phyloP scores from a whole-genome alignment of 768 basidiomycete species.

The Leccinellum luteum region DNA sequence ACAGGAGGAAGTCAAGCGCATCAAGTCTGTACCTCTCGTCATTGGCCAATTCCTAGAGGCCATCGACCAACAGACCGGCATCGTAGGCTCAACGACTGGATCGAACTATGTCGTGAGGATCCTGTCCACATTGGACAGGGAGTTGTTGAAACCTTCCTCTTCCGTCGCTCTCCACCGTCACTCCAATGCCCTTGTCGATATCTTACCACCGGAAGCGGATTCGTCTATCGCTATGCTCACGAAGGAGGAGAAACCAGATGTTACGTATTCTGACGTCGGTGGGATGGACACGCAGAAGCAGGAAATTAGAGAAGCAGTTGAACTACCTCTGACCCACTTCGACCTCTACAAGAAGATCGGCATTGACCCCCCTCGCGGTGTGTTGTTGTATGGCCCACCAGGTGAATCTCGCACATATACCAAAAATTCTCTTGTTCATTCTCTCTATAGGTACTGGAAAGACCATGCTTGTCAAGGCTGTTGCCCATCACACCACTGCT shows the following conservation, averaged over 20 bases:
- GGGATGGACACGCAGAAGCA: slow-evolving; percentile 98
- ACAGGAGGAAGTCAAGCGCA: slow-evolving; percentile 99
- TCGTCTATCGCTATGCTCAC: slow-evolving; percentile 95
- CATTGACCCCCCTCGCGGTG: slow-evolving; percentile 97
- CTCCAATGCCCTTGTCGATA: slow-evolving; percentile 97
- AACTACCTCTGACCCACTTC: slow-evolving; percentile 93
- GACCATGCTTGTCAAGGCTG: slow-evolving; percentile 99
- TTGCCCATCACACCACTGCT: slow-evolving; percentile 95
- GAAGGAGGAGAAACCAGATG: slow-evolving; percentile 92
- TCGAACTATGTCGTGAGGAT: slow-evolving; percentile 98
- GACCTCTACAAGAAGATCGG: slow-evolving; percentile 99
- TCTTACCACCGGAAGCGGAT: slow-evolving; percentile 97
- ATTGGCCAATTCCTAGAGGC: slow-evolving; percentile 99
- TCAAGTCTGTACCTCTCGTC: slow-evolving; percentile 97
- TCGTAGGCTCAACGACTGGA: slow-evolving; percentile 96
- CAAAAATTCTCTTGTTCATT: slow-evolving; percentile 1
- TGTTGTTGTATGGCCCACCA: slow-evolving; percentile 94
- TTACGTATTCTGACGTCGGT: slow-evolving; percentile 90
- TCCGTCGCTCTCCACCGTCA: slow-evolving; percentile 99
- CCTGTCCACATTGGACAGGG: slow-evolving; percentile 93
- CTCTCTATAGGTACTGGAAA: slow-evolving; percentile 85
- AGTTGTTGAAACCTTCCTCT: slow-evolving; percentile 94
- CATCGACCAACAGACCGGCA: slow-evolving; percentile 95
- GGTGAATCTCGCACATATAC: slow-evolving; percentile 45
- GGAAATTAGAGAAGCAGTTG: slow-evolving; percentile 97